phyloP scores from a whole-genome alignment of 1,139 yeast species.

The Yamadazyma aaseri region DNA sequence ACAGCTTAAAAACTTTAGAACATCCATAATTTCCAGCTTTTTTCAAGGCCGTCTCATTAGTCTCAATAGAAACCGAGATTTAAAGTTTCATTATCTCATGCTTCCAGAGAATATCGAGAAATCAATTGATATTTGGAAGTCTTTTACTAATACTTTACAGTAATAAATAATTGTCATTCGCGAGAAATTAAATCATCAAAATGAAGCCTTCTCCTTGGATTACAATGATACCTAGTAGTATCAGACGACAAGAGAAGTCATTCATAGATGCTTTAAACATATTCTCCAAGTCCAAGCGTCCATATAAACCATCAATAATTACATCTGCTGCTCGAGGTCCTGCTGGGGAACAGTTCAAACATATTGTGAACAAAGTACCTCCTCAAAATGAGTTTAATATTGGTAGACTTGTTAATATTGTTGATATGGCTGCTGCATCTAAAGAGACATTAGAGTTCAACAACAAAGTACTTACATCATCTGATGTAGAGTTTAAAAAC shows the following conservation, averaged over 20 bases:
- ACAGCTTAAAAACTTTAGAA: slow-evolving; percentile 30
- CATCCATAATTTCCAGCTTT: slow-evolving; percentile 27
- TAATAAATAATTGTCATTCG: neutral
- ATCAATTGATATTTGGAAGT: slow-evolving; percentile 33
- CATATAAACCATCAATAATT: slow-evolving; percentile 38
- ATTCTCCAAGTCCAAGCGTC: slow-evolving; percentile 20
- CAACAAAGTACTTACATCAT: slow-evolving; percentile 15
- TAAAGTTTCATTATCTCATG: slow-evolving; percentile 43
- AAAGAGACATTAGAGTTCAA: slow-evolving; percentile 13
- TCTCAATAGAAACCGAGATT: slow-evolving; percentile 28
- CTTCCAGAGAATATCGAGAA: slow-evolving; percentile 36
- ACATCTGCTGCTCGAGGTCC: slow-evolving; percentile 33
- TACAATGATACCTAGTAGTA: neutral
- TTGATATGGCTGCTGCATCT: slow-evolving; percentile 20
- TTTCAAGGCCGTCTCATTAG: slow-evolving; percentile 31
- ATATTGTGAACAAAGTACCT: neutral
- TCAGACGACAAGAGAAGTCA: neutral
- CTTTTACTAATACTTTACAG: slow-evolving; percentile 14
- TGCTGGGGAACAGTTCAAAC: slow-evolving; percentile 26
- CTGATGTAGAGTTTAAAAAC: slow-evolving; percentile 17
- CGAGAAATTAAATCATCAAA: neutral
- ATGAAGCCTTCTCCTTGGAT: neutral
- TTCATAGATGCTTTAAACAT: slow-evolving; percentile 35
- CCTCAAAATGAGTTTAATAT: slow-evolving; percentile 10
- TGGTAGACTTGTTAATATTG: slow-evolving; percentile 17